These are phyloP conservation scores for Xylariales sp. DNA, from an alignment of 2,329 filamentous ascomycete genomes.

Conservation along the genomic window DNA sequence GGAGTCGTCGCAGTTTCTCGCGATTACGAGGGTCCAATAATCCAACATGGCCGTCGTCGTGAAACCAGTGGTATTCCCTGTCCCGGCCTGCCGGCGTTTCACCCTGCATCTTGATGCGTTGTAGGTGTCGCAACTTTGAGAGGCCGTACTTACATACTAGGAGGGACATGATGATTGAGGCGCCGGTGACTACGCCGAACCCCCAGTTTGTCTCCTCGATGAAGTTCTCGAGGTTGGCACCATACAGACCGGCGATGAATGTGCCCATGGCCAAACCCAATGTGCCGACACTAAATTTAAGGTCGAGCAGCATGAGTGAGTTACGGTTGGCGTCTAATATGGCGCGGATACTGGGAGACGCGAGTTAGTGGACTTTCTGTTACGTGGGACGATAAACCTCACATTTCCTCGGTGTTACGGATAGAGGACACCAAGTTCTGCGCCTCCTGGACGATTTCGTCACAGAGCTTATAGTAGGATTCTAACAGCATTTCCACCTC, in stretches of 20 bases:
- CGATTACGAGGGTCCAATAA: slow-evolving; percentile 65
- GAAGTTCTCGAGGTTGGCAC: slow-evolving; percentile 99
- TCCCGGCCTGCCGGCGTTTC: slow-evolving; percentile 36
- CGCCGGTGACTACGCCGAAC: slow-evolving; percentile 78
- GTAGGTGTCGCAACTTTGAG: slow-evolving; percentile 76
- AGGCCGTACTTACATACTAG: slow-evolving; percentile 87
- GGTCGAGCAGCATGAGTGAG: slow-evolving; percentile 94
- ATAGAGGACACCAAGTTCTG: slow-evolving; percentile 94
- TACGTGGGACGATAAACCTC: slow-evolving; percentile 51
- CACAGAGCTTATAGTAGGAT: slow-evolving; percentile 96
- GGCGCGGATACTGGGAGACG: slow-evolving; percentile 79
- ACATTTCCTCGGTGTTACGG: slow-evolving; percentile 98
- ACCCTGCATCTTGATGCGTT: slow-evolving; percentile 52
- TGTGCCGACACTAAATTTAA: slow-evolving; percentile 96
- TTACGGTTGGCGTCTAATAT: slow-evolving; percentile 99
- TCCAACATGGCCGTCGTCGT: slow-evolving; percentile 62
- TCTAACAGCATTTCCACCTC: slow-evolving; percentile 97
- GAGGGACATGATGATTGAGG: slow-evolving; percentile 78
- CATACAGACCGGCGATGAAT: slow-evolving; percentile 97
- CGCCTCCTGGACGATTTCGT: slow-evolving; percentile 96
- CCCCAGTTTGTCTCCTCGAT: slow-evolving; percentile 93
- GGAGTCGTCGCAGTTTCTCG: slow-evolving; percentile 64
- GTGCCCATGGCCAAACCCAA: slow-evolving; percentile 95
- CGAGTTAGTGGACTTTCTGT: slow-evolving; percentile 42
- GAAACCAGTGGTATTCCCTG: slow-evolving; percentile 56